These are phyloP conservation scores for Sungouiozyma ichnusensis DNA, from an alignment of 805 yeast genomes.

Conservation along the genomic window DNA sequence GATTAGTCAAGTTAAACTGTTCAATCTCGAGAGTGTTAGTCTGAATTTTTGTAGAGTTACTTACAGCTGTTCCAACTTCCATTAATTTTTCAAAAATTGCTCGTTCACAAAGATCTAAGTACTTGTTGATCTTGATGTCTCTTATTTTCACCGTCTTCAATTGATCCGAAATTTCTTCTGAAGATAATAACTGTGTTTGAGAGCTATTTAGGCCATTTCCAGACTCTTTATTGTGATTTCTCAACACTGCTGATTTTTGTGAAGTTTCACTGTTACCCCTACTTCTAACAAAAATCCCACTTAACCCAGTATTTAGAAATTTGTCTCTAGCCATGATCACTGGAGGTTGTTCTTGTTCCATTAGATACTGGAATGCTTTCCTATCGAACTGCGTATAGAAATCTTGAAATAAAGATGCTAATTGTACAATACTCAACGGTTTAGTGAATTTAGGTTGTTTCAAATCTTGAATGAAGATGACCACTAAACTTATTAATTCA, in stretches of 20 bases:
- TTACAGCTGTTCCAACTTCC: slow-evolving; percentile 26
- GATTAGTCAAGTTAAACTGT: slow-evolving; percentile 13
- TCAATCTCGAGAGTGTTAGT: slow-evolving; percentile 7
- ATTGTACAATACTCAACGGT: slow-evolving; percentile 22
- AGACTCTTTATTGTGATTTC: slow-evolving; percentile 3
- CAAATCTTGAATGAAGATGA: slow-evolving; percentile 23
- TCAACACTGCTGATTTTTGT: neutral
- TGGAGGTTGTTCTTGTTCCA: slow-evolving; percentile 1
- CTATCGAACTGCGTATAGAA: slow-evolving; percentile 26
- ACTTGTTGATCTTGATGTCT: slow-evolving; percentile 20
- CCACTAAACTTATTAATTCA: slow-evolving; percentile 20
- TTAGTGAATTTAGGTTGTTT: slow-evolving; percentile 28
- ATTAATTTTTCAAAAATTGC: slow-evolving; percentile 20
- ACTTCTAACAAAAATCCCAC: slow-evolving; percentile 28
- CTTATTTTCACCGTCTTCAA: slow-evolving; percentile 18
- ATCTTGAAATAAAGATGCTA: slow-evolving; percentile 23
- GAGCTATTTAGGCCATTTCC: slow-evolving; percentile 12
- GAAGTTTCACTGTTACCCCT: slow-evolving; percentile 23
- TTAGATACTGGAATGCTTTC: slow-evolving; percentile 20
- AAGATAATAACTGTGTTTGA: slow-evolving; percentile 21
- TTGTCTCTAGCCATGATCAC: slow-evolving; percentile 20
- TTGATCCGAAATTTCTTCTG: slow-evolving; percentile 24
- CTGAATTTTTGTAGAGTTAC: slow-evolving; percentile 5
- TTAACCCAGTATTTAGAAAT: slow-evolving; percentile 23
- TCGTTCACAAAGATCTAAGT: slow-evolving; percentile 25